Evolutionary conservation across 257 asterid species (phyloP).

Genomic region (Rauvolfia tetraphylla): DNA sequence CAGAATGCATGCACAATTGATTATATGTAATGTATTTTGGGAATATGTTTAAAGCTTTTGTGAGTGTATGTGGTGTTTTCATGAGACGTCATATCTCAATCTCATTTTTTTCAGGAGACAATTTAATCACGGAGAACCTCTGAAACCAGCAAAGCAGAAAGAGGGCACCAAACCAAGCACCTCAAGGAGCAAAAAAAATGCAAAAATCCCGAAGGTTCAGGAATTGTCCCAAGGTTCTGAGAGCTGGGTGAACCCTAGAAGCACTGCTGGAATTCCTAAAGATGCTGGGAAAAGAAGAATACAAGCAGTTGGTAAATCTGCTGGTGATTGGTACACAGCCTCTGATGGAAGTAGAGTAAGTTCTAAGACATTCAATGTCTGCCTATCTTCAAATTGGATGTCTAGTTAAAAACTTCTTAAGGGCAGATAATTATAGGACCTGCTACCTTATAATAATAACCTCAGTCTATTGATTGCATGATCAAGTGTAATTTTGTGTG

Average conservation of each 20-base stretch:
- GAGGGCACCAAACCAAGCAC: slow-evolving; percentile 33
- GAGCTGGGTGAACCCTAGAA: slow-evolving; percentile 72
- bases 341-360: slow-evolving; percentile 71
- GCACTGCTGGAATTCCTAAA: slow-evolving; percentile 40
- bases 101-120: slow-evolving; percentile 61
- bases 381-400: not conserved
- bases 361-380: slow-evolving; percentile 11
- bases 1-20: slow-evolving; percentile 51
- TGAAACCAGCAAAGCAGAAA: slow-evolving; percentile 31
- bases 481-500: too few relatives aligned
- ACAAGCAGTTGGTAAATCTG: slow-evolving; percentile 58
- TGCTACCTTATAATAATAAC: not conserved
- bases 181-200: slow-evolving; percentile 42
- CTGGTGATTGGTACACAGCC: slow-evolving; percentile 76
- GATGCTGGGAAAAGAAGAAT: slow-evolving; percentile 81
- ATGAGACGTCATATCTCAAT: not conserved
- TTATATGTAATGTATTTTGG: slow-evolving; percentile 52
- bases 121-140: slow-evolving; percentile 42
- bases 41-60: not conserved
- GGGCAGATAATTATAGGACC: not conserved
- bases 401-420: not conserved
- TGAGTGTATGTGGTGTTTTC: not conserved
- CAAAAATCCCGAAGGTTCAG: slow-evolving; percentile 30
- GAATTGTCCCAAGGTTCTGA: slow-evolving; percentile 42
- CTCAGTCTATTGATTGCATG: not conserved